Evolutionary conservation across 441 rosid genomes (phyloP), one percentile per base, ranked within the genome.

Genomic region (Adansonia gregorii): DNA sequence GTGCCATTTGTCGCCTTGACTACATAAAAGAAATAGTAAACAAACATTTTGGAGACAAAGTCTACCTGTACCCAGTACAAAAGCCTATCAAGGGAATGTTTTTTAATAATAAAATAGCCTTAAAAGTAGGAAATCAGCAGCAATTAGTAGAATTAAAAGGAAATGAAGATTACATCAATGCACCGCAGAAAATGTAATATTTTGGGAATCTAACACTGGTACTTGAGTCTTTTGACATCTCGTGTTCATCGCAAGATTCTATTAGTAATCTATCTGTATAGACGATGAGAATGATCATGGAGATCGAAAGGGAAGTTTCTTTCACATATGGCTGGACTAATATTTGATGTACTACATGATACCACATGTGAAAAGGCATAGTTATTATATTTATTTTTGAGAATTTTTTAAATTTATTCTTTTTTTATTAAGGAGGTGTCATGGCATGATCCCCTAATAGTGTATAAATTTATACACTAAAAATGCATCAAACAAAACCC

Each of bases 11-110:
- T 45, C 55, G 55, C 52, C 75, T 58, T 72, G 55, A 74, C 64
- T 75, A 80, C 83, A 46, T 15, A 73, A 75, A 75, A 68, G 77
- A 43, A 72, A 24, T 22, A 60, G 49, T 82, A 78, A 78, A 85
- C 43, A 43, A 84, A 35, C 51, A 48, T 69, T 64, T 45, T 17
- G 11, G 75, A 56, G 76, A 82, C 78, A 81, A 73, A 70, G 73
- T 39, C 86, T 60, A 85, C 69, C 85, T 85, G 87, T 77, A 79
- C 65, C 46, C 61, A 74, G 76, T 68, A 20, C 75, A 77, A 82
- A 82, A 76, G 81, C 76, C 52, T 73, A 69, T 55, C 59, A 60
- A 59, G 65, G 66, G 8, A 55, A 55, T 68, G 67, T 51, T 82
- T 79, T 82, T 63, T 2, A 78, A 83, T 56, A 78, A 76, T 9